Evolutionary conservation across 352 stramenopile species (phyloP).

Genomic region (Globisporangium irregulare): DNA sequence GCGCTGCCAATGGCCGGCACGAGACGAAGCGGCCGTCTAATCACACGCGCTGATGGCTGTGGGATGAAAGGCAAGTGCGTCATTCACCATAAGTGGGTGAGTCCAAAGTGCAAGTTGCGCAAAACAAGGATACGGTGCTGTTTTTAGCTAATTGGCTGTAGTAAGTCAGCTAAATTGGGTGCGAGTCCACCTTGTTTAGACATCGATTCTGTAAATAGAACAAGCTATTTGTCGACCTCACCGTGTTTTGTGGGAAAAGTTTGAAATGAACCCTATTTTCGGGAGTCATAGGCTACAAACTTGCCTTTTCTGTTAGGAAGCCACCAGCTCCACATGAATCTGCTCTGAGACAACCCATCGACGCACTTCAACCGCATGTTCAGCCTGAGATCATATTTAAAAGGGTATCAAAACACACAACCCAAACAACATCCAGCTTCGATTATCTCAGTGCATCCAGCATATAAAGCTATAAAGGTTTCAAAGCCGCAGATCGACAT

Average conservation of each 20-base stretch:
- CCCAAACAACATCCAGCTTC: neutral
- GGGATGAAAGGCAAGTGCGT: constrained; percentile 1
- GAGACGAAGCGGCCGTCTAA: constrained; percentile 9
- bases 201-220: neutral
- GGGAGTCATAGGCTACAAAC: neutral
- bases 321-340: neutral
- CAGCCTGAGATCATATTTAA: neutral
- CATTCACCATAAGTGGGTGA: neutral
- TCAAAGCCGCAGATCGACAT: neutral
- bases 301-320: neutral
- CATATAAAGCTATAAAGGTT: neutral
- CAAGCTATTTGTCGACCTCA: neutral
- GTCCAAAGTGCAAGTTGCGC: neutral
- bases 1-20: neutral
- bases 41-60: constrained; percentile 8
- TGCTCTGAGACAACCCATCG: neutral
- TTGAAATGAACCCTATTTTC: neutral
- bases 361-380: constrained; percentile 1
- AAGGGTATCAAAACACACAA: neutral
- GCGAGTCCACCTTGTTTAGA: neutral
- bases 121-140: neutral
- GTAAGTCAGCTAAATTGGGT: neutral
- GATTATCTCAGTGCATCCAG: neutral
- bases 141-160: neutral
- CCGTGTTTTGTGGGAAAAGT: neutral